Percentiles rank a stretch among this genome's conserved stretches.
Evolutionary conservation across 73 alveolate genomes (phyloP).

Genomic region (Paramecium octaurelia): DNA sequence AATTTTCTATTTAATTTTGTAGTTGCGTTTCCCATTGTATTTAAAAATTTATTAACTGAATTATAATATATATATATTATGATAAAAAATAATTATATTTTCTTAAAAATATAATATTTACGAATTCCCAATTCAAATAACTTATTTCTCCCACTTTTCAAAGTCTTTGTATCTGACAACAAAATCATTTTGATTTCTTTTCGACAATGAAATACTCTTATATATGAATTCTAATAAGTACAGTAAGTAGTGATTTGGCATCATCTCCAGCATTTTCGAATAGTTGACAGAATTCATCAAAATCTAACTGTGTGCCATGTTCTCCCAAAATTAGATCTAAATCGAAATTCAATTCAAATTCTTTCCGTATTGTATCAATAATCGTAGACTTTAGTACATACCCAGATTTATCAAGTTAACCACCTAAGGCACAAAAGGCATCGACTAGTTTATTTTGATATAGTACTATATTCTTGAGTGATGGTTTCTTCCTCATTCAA

Average conservation of each 20-base stretch:
- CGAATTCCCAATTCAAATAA: not conserved
- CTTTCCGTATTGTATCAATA: slow-evolving; percentile 61
- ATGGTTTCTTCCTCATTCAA: slow-evolving; percentile 29
- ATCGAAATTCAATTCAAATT: slow-evolving; percentile 71
- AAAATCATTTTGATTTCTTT: slow-evolving; percentile 9
- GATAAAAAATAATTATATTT: not conserved
- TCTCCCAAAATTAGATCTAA: slow-evolving; percentile 70
- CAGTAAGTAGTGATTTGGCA: slow-evolving; percentile 49
- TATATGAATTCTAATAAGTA: not conserved
- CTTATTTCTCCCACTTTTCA: slow-evolving; percentile 34
- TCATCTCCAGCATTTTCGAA: slow-evolving; percentile 42
- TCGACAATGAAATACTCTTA: not conserved
- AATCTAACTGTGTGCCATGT: slow-evolving; percentile 50
- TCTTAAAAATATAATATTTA: not conserved
- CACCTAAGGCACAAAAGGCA: slow-evolving; percentile 78
- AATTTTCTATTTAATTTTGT: not conserved
- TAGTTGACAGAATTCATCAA: slow-evolving; percentile 35
- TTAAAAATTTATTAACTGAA: not conserved
- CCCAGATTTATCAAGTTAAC: slow-evolving; percentile 66
- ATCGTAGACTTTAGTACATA: slow-evolving; percentile 59
- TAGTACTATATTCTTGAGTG: slow-evolving; percentile 33
- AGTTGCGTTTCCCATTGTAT: slow-evolving; percentile 3
- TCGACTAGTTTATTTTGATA: slow-evolving; percentile 57
- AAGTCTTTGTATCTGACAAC: slow-evolving; percentile 15
- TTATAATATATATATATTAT: not conserved